Evolutionary conservation across 106 monocot genomes (phyloP).

Genomic region (Allium fistulosum): DNA sequence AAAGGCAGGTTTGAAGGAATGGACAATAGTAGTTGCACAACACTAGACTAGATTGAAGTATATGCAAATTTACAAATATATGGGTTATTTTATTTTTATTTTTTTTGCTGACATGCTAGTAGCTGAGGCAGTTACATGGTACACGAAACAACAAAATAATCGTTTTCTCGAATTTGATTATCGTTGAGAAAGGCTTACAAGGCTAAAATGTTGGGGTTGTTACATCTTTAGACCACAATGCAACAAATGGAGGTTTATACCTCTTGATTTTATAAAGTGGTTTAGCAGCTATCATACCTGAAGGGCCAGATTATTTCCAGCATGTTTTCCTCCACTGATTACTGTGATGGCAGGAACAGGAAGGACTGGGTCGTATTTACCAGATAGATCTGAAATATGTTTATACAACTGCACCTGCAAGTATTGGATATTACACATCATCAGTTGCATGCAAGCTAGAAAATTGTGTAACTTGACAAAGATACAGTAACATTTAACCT

Average conservation of each 20-base stretch:
- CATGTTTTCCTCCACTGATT: slow-evolving; percentile 89
- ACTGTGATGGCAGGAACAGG: slow-evolving; percentile 85
- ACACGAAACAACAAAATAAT: not conserved
- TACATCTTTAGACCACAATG: not conserved
- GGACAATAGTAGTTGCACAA: too few relatives aligned
- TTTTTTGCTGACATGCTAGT: too few relatives aligned
- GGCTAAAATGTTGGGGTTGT: not conserved
- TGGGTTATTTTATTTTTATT: too few relatives aligned
- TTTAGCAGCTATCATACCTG: slow-evolving; percentile 63
- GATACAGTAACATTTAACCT: not conserved
- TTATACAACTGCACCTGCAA: slow-evolving; percentile 78
- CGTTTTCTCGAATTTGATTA: too few relatives aligned
- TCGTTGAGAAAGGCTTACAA: not conserved
- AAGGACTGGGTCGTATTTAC: slow-evolving; percentile 64
- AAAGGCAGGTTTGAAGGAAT: too few relatives aligned
- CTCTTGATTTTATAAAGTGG: slow-evolving; percentile 24
- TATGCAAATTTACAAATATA: too few relatives aligned
- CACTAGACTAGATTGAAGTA: too few relatives aligned
- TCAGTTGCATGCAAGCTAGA: not conserved
- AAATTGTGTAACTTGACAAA: not conserved
- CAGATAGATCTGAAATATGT: slow-evolving; percentile 93
- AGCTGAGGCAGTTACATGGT: not conserved
- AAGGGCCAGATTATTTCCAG: slow-evolving; percentile 72
- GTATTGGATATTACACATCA: not conserved
- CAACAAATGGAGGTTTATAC: not conserved